phyloP scores from a whole-genome alignment of 1,139 yeast species.

The Candida neerlandica region DNA sequence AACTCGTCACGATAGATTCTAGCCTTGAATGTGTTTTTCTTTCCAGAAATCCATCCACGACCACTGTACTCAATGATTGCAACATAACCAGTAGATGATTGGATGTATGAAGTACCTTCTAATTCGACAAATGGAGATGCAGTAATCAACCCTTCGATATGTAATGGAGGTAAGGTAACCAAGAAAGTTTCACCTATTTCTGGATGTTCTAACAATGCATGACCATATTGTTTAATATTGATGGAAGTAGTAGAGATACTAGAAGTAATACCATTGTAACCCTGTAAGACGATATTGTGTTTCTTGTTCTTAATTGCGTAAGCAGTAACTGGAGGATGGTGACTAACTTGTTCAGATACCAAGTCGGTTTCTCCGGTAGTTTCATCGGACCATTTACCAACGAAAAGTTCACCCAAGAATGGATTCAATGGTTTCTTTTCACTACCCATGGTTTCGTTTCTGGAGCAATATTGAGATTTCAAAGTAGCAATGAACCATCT shows the following conservation, averaged over 20 bases:
- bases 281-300: slow-evolving; percentile 70
- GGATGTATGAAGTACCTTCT: slow-evolving; percentile 83
- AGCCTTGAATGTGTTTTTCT: slow-evolving; percentile 89
- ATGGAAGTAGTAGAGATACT: slow-evolving; percentile 75
- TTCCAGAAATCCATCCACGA: slow-evolving; percentile 94
- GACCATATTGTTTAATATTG: slow-evolving; percentile 89
- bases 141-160: slow-evolving; percentile 87
- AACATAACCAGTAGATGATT: slow-evolving; percentile 75
- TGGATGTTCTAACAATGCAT: slow-evolving; percentile 69
- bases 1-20: slow-evolving; percentile 62
- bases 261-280: slow-evolving; percentile 88
- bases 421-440: slow-evolving; percentile 97
- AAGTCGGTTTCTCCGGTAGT: slow-evolving; percentile 69
- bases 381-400: slow-evolving; percentile 74
- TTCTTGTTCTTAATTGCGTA: slow-evolving; percentile 75
- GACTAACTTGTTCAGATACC: slow-evolving; percentile 89
- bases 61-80: slow-evolving; percentile 83
- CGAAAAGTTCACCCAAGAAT: slow-evolving; percentile 88
- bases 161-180: slow-evolving; percentile 92
- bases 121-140: slow-evolving; percentile 91
- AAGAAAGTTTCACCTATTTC: slow-evolving; percentile 69
- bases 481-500: slow-evolving; percentile 91
- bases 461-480: slow-evolving; percentile 89
- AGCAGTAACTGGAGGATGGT: slow-evolving; percentile 95
- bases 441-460: slow-evolving; percentile 86